These are phyloP conservation scores for Onygenales sp. DNA, from an alignment of 2,329 filamentous ascomycete species.

Conservation along the genomic window DNA sequence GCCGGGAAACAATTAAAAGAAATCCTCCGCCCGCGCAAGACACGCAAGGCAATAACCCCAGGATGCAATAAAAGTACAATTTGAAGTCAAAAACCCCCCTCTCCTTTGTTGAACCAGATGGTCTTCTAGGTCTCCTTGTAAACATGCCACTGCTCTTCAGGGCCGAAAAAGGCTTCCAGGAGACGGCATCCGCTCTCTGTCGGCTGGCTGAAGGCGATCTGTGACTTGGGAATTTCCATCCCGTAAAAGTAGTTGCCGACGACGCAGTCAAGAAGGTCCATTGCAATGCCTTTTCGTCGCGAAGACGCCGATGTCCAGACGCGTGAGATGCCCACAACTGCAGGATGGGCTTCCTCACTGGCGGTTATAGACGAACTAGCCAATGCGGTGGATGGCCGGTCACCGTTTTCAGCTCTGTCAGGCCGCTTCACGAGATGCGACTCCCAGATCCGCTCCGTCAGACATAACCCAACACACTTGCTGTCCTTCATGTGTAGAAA, in stretches of 20 bases:
- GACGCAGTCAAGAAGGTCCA: slow-evolving; percentile 47
- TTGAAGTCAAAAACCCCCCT: not conserved
- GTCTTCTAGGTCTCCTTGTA: slow-evolving; percentile 39
- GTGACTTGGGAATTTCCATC: slow-evolving; percentile 43
- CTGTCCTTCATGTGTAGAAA: slow-evolving; percentile 53
- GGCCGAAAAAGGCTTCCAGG: slow-evolving; percentile 49
- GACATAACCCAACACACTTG: slow-evolving; percentile 53
- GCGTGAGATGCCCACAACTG: slow-evolving; percentile 52
- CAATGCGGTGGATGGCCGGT: slow-evolving; percentile 10
- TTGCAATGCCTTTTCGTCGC: slow-evolving; percentile 49
- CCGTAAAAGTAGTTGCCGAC: slow-evolving; percentile 47
- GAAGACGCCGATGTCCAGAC: slow-evolving; percentile 55
- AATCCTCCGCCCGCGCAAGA: not conserved
- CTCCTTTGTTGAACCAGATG: not conserved
- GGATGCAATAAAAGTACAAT: slow-evolving; percentile 1
- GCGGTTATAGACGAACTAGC: slow-evolving; percentile 36
- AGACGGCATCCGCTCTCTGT: slow-evolving; percentile 51
- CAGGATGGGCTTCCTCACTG: slow-evolving; percentile 33
- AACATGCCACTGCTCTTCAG: slow-evolving; percentile 48
- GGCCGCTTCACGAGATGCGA: slow-evolving; percentile 41
- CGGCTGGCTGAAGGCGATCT: slow-evolving; percentile 57
- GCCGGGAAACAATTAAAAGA: not conserved
- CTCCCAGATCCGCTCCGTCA: slow-evolving; percentile 52
- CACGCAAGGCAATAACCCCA: not conserved
- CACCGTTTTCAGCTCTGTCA: slow-evolving; percentile 8